phyloP scores from a whole-genome alignment of 345 rosid species.

The Rhodomyrtus tomentosa region DNA sequence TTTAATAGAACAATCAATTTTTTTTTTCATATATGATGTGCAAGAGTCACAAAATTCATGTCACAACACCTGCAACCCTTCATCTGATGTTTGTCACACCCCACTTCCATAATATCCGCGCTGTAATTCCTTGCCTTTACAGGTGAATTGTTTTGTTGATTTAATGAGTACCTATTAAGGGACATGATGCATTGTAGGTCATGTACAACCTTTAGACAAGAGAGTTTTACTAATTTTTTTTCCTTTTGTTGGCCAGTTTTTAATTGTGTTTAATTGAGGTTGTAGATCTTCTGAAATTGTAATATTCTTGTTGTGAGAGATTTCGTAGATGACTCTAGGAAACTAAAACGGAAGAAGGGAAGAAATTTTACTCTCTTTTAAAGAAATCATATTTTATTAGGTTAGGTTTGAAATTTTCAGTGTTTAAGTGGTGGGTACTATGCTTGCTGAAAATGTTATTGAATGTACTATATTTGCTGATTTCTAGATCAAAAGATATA shows the following conservation, averaged over 20 bases:
- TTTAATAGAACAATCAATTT: neutral
- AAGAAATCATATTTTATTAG: neutral
- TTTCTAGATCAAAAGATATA: neutral
- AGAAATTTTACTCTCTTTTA: neutral
- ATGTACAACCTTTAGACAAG: neutral
- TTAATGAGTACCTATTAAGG: neutral
- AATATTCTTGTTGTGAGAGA: neutral
- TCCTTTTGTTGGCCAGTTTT: neutral
- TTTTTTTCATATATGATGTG: neutral
- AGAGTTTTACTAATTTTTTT: neutral
- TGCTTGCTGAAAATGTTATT: neutral
- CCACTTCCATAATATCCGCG: neutral
- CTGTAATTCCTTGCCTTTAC: neutral
- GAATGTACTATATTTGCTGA: neutral
- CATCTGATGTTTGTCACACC: neutral
- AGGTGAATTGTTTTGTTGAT: neutral
- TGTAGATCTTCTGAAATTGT: neutral
- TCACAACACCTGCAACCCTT: neutral
- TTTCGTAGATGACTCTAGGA: neutral
- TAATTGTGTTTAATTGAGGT: neutral
- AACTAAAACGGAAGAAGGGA: neutral
- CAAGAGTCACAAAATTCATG: neutral
- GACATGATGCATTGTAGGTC: neutral
- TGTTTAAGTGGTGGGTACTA: neutral
- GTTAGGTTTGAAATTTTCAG: neutral